A percentile compares a stretch with the other conserved stretches of the same genome.
Evolutionary conservation across 108 stramenopile species (phyloP).

Genomic region (Cyclotella choctawhatcheeana): DNA sequence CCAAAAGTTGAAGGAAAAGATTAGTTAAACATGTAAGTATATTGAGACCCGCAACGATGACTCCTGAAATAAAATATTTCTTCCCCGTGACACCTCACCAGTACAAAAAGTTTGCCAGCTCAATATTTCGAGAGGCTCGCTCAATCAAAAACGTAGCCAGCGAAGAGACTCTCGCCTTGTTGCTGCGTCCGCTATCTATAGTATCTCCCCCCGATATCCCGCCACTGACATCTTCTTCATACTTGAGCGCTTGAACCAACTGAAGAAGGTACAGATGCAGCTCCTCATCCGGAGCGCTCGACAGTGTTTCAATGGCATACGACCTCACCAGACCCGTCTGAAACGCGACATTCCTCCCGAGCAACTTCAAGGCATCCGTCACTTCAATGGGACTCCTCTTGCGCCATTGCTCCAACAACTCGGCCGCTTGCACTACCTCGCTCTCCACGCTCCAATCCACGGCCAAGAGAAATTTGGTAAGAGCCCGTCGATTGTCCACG

Average conservation of each 20-base stretch:
- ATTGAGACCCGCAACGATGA: too few relatives aligned
- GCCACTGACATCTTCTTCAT: conserved; percentile 75
- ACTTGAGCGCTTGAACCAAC: conserved; percentile 97
- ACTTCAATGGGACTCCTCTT: conserved; percentile 93
- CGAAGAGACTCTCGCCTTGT: conserved; percentile 53
- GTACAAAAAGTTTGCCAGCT: conserved; percentile 94
- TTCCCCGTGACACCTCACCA: too few relatives aligned
- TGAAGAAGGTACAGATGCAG: conserved; percentile 95
- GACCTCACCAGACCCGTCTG: conserved; percentile 88
- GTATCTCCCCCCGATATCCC: conserved; percentile 29
- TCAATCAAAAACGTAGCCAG: conserved; percentile 92
- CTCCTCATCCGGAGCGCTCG: conserved; percentile 91
- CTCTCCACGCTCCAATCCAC: conserved; percentile 96
- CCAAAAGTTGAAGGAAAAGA: too few relatives aligned
- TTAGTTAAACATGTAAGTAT: too few relatives aligned
- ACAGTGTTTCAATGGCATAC: conserved; percentile 95
- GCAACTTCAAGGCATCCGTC: conserved; percentile 95
- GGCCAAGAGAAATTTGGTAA: conserved; percentile 94
- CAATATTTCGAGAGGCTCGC: conserved; percentile 86
- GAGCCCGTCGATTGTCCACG: conserved; percentile 91
- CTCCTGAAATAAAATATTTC: too few relatives aligned
- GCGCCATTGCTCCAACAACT: conserved; percentile 94
- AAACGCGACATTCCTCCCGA: conserved; percentile 94
- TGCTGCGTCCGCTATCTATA: not conserved
- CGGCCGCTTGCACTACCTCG: conserved; percentile 95